These are phyloP conservation scores for Hypomyces rosellus DNA, from an alignment of 2,329 filamentous ascomycete species.

Conservation along the genomic window DNA sequence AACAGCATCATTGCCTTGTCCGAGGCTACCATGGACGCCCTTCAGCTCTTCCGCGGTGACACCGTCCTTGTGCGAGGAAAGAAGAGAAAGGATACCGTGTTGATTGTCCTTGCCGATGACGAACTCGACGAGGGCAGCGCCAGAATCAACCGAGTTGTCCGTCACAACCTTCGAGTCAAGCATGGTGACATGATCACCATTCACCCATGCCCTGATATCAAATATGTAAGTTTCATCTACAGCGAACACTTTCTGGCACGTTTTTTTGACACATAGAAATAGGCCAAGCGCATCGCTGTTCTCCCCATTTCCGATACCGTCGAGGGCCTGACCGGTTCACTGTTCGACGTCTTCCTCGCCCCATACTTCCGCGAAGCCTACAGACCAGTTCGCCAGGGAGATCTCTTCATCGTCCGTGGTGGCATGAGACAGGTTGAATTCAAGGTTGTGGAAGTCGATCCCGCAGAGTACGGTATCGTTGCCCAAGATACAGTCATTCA, in stretches of 20 bases:
- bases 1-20: conserved; percentile 98
- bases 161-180: conserved; percentile 97
- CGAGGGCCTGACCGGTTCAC: conserved; percentile 92
- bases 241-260: not conserved
- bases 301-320: conserved; percentile 97
- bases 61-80: conserved; percentile 98
- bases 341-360: conserved; percentile 98
- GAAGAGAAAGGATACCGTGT: conserved; percentile 98
- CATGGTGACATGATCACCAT: conserved; percentile 97
- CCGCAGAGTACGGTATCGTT: conserved; percentile 96
- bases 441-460: conserved; percentile 98
- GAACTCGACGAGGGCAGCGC: conserved; percentile 96
- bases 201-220: conserved; percentile 97
- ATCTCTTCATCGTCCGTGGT: conserved; percentile 94
- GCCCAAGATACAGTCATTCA: conserved; percentile 98
- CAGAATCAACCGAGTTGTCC: conserved; percentile 96
- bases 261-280: not conserved
- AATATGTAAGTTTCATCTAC: conserved; percentile 72
- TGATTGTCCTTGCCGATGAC: conserved; percentile 96
- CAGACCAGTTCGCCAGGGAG: conserved; percentile 91
- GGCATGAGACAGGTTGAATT: conserved; percentile 99
- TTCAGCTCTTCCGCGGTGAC: conserved; percentile 97
- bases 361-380: conserved; percentile 99
- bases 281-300: conserved; percentile 98
- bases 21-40: conserved; percentile 97